These are phyloP conservation scores for Zymoseptoria pseudotritici DNA, from an alignment of 2,329 filamentous ascomycete genomes.

Conservation along the genomic window DNA sequence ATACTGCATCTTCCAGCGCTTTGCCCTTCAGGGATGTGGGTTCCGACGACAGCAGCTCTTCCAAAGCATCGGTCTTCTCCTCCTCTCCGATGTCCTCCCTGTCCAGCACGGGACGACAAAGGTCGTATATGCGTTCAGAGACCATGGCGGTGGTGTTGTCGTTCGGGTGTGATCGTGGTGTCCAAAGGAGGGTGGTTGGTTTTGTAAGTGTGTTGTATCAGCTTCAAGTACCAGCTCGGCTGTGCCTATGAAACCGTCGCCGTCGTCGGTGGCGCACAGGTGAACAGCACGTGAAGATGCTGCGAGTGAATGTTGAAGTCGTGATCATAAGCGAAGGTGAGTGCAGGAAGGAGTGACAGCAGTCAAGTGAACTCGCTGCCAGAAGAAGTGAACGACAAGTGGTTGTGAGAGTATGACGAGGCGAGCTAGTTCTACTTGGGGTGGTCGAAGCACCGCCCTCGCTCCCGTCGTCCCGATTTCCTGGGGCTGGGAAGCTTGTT, in stretches of 20 bases:
- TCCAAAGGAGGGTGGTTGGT: neutral
- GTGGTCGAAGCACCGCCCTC: neutral
- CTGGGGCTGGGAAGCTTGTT: neutral
- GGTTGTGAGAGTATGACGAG: neutral
- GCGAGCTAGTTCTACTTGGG: neutral
- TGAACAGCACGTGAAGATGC: neutral
- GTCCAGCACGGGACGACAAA: conserved; percentile 82
- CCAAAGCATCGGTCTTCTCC: conserved; percentile 86
- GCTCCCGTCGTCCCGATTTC: too few species aligned
- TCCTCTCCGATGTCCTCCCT: conserved; percentile 83
- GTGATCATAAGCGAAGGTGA: neutral
- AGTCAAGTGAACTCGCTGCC: neutral
- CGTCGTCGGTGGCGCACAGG: neutral
- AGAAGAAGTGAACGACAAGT: neutral
- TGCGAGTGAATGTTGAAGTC: neutral
- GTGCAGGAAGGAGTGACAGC: neutral
- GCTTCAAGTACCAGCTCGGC: neutral
- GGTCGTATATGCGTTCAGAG: conserved; percentile 84
- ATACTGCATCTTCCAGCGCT: conserved; percentile 77
- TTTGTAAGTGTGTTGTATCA: neutral
- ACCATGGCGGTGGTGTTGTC: conserved; percentile 56
- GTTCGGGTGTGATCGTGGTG: neutral
- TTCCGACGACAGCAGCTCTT: conserved; percentile 74
- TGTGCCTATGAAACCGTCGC: neutral
- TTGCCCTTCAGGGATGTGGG: conserved; percentile 63